phyloP scores from a whole-genome alignment of 78 protist genomes.

The Dictyostelium intermedium region DNA sequence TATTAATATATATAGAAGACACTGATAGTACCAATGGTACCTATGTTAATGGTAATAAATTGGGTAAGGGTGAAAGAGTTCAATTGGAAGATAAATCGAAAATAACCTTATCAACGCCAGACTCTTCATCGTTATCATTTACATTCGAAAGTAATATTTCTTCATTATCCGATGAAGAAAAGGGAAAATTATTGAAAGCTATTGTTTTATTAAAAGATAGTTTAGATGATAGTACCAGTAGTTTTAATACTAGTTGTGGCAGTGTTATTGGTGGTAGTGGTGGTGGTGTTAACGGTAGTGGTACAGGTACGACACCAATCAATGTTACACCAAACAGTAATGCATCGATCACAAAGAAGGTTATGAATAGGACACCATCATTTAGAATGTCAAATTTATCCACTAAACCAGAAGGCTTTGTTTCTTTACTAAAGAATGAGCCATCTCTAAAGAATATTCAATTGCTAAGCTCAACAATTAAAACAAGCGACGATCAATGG shows the following conservation, averaged over 20 bases:
- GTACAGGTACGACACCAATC: background rate
- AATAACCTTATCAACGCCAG: background rate
- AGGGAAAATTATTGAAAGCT: background rate
- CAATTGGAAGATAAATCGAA: constrained; percentile 24
- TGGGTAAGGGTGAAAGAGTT: background rate
- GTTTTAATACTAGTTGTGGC: background rate
- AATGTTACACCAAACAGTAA: background rate
- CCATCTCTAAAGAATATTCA: constrained; percentile 6
- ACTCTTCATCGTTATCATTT: background rate
- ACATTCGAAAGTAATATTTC: background rate
- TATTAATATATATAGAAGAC: constrained; percentile 28
- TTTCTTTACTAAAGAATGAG: background rate
- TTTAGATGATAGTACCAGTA: background rate
- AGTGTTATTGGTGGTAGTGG: background rate
- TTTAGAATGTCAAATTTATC: background rate
- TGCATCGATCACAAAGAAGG: background rate
- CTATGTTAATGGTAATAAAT: background rate
- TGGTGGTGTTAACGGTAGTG: too few species aligned
- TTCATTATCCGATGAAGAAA: background rate
- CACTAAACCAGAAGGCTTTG: constrained; percentile 1
- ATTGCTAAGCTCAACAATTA: background rate
- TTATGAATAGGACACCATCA: background rate
- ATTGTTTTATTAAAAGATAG: background rate
- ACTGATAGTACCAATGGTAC: constrained; percentile 52
- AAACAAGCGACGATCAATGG: background rate